Percentiles rank a stretch among this genome's conserved stretches.
These are phyloP conservation scores for Botrytis byssoidea DNA, from an alignment of 2,329 filamentous ascomycete genomes.

Conservation along the genomic window DNA sequence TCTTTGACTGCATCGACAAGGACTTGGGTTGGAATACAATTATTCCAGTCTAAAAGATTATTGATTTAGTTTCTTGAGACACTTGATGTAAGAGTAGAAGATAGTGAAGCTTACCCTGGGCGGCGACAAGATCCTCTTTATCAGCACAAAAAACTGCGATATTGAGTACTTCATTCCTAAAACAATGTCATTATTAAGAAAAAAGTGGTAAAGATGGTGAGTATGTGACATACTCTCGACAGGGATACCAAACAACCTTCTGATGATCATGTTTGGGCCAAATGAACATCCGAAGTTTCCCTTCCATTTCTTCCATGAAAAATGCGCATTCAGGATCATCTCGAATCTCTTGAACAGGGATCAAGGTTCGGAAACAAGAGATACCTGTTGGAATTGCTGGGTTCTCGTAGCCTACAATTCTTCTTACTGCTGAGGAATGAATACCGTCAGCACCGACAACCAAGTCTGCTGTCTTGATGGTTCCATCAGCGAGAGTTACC, in stretches of 20 bases:
- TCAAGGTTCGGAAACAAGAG: constrained; percentile 31
- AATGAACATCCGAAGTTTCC: constrained; percentile 41
- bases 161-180: constrained; percentile 24
- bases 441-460: constrained; percentile 57
- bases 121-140: constrained; percentile 11
- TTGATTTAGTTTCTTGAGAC: background rate
- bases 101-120: background rate
- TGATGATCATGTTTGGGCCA: constrained; percentile 41
- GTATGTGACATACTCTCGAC: constrained; percentile 44
- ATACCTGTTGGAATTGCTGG: constrained; percentile 25
- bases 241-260: constrained; percentile 50
- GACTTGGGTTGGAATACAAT: background rate
- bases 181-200: constrained; percentile 23
- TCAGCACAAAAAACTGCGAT: constrained; percentile 26
- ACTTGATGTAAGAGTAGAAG: background rate
- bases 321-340: constrained; percentile 41
- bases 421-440: constrained; percentile 17
- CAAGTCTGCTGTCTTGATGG: constrained; percentile 47
- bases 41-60: constrained; percentile 3
- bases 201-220: constrained; percentile 40
- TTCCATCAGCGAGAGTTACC: constrained; percentile 48
- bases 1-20: constrained; percentile 31
- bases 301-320: constrained; percentile 34
- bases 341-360: constrained; percentile 30
- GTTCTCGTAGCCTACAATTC: background rate